Evolutionary conservation across 495 filamentous ascomycete species (phyloP).

Genomic region (Neurospora pannonica): DNA sequence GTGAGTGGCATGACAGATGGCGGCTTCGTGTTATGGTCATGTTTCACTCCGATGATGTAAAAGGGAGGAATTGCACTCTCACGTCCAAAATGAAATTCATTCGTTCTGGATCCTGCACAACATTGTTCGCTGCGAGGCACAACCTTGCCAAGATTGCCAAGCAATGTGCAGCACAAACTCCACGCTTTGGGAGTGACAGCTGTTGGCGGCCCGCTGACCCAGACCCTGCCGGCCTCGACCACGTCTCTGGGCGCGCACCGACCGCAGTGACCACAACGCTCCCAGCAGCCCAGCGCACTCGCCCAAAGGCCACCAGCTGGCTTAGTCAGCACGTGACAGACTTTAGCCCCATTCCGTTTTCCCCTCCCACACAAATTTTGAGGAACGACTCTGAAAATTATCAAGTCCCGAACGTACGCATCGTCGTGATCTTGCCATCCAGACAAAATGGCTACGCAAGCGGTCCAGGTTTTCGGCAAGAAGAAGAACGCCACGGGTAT

Average conservation of each 20-base stretch:
- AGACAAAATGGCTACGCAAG: conserved; percentile 28
- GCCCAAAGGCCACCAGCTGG: not conserved
- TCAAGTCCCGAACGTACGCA: conserved; percentile 17
- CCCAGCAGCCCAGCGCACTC: not conserved
- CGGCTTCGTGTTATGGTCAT: not conserved
- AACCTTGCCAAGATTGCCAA: not conserved
- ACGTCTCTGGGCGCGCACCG: not conserved
- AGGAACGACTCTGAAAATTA: conserved; percentile 2
- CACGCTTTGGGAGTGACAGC: not conserved
- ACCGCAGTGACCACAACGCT: not conserved
- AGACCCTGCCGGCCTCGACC: not conserved
- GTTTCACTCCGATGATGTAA: not conserved
- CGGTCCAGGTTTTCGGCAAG: conserved; percentile 32
- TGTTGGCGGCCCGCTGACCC: not conserved
- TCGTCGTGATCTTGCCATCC: conserved; percentile 24
- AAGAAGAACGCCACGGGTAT: conserved; percentile 35
- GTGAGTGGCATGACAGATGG: not conserved
- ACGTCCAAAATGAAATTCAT: not conserved
- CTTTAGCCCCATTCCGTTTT: conserved; percentile 27
- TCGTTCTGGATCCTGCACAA: not conserved
- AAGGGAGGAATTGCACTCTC: not conserved
- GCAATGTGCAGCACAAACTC: not conserved
- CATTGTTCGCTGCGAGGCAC: not conserved
- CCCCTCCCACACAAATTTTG: conserved; percentile 31
- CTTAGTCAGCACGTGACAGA: conserved; percentile 17